Percentiles rank a stretch among this genome's conserved stretches.
Conservation (phyloP, 495 filamentous ascomycete genomes). For the Daldinia concentrica region DNA sequence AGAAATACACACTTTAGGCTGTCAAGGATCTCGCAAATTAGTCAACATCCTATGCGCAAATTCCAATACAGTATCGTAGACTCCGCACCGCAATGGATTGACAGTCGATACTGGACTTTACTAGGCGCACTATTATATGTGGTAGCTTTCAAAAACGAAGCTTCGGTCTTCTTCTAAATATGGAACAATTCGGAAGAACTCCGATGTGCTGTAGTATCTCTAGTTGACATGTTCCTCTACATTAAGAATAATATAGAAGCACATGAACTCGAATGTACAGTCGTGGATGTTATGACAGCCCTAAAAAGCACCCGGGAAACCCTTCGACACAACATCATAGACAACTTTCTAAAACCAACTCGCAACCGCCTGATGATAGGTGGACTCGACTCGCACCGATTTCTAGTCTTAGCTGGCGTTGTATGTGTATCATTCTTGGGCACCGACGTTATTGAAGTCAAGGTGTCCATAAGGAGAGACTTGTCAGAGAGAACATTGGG, state of each 20-base stretch:
- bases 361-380: neutral
- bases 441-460: neutral
- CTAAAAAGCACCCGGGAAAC: neutral
- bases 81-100: neutral
- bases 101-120: neutral
- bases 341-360: too few relatives aligned
- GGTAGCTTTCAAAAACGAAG: constrained; percentile 4
- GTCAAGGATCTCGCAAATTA: neutral
- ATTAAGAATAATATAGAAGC: neutral
- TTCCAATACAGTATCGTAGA: neutral
- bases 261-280: neutral
- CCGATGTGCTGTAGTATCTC: neutral
- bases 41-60: neutral
- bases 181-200: neutral
- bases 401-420: neutral
- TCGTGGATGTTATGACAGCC: neutral
- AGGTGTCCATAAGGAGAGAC: neutral
- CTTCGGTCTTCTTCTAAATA: constrained; percentile 4
- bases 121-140: neutral
- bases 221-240: neutral
- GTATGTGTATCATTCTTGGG: neutral
- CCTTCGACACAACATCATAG: too few relatives aligned
- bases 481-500: too few relatives aligned
- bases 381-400: neutral
- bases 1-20: too few relatives aligned